Percentiles rank a stretch among this genome's conserved stretches.
Evolutionary conservation across 2,329 filamentous ascomycete species (phyloP).

Genomic region (Diaporthe caulivora): DNA sequence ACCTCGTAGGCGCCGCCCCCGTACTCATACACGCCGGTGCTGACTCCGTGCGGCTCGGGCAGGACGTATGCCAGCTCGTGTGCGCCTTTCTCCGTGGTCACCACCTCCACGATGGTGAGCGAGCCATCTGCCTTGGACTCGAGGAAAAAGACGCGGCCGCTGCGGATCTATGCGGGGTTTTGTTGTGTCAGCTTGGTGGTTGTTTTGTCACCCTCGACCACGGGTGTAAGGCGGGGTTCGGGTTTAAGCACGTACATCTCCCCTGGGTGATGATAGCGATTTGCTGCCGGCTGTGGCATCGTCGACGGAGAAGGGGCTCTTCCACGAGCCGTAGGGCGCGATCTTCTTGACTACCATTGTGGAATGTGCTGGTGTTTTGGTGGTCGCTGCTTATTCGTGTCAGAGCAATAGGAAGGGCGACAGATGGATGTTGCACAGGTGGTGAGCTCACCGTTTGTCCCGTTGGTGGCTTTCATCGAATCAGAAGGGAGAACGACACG

Average conservation of each 20-base stretch:
- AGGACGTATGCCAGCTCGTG: conserved; percentile 17
- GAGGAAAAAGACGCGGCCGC: conserved; percentile 53
- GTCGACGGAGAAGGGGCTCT: conserved; percentile 53
- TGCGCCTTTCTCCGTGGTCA: conserved; percentile 42
- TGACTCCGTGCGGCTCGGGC: conserved; percentile 40
- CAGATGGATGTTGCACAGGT: no score
- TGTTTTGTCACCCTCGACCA: neutral
- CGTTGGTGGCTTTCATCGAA: no score
- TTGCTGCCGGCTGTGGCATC: conserved; percentile 52
- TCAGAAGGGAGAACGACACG: no score
- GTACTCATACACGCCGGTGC: conserved; percentile 36
- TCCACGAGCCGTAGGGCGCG: conserved; percentile 54
- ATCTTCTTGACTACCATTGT: conserved; percentile 45
- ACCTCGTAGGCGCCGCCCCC: conserved; percentile 35
- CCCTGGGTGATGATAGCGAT: conserved; percentile 51
- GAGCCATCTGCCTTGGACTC: conserved; percentile 56
- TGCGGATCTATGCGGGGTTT: conserved; percentile 42
- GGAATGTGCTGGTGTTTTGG: neutral
- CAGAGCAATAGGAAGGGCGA: no score
- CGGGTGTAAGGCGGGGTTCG: conserved; percentile 13
- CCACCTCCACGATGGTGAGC: conserved; percentile 58
- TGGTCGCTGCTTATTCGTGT: neutral
- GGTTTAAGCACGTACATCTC: conserved; percentile 45
- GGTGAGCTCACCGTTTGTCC: no score
- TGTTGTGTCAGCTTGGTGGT: neutral